Base-by-base conservation (phyloP, 495 filamentous ascomycete genomes). In the Tuber melanosporum region DNA sequence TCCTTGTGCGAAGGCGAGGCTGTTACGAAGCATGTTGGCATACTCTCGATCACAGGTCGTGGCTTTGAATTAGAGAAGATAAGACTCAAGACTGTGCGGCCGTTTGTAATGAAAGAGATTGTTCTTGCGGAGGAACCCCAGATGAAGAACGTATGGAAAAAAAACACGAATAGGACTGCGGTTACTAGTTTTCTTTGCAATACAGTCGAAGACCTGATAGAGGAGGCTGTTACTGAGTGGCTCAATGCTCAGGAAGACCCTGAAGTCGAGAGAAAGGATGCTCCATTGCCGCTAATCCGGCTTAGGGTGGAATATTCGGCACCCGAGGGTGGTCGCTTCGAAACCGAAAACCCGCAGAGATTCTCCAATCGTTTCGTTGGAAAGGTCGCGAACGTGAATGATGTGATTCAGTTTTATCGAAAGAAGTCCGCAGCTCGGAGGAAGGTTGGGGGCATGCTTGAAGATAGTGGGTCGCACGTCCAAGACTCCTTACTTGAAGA, bases 291-390 rank as follows among this genome's bases (percentile, higher is more conserved):
- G 2, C 87, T 99, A 15, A 89, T 99, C 15, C 89, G 95, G 70
- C 88, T 99, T 14, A 91, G 94, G 57, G 95, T 99, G 10, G 95
- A 99, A 80, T 95, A 92, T 77, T 91, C 94, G 0, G 91, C 95
- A 1, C 92, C 93, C 0, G 94, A 98, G 45, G 93, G 93, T 41
- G 92, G 93, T 57, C 89, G 89, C 69, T 99, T 92, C 80, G 93
- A 98, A 75, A 92, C 91, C 75, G 96, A 98, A 82, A 99, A 99
- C 77, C 95, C 95, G 22, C 95, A 98, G 81, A 90, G 95, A 7
- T 98, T 98, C 80, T 98, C 96, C 0, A 97, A 97, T 84, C 90
- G 94, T 7, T 99, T 99, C 79, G 88, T 91, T 1, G 91, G 90
- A 10, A 93, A 91, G 81, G 95, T 98, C 0, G 95, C 95, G 15